These are phyloP conservation scores for Ananas comosus DNA, from an alignment of 176 grass and related monocot species.

Conservation along the genomic window DNA sequence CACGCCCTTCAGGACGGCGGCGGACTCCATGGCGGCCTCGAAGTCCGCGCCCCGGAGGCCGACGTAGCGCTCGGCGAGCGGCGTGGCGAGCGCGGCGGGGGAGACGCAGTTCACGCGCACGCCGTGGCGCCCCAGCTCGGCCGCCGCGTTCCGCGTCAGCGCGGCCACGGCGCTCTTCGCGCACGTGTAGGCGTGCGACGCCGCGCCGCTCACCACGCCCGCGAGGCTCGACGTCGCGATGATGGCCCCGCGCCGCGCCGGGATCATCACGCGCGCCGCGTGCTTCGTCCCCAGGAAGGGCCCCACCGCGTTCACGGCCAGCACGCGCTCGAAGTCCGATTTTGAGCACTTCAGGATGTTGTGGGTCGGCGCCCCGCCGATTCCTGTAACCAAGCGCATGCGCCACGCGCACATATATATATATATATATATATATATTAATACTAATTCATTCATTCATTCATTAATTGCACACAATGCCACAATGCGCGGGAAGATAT, in stretches of 20 bases:
- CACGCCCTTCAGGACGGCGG: conserved; percentile 18
- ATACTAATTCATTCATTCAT: no score
- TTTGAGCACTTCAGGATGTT: conserved; percentile 12
- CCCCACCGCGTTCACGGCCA: conserved; percentile 13
- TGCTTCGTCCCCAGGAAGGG: conserved; percentile 23
- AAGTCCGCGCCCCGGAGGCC: conserved; percentile 1
- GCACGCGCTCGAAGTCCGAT: conserved; percentile 17
- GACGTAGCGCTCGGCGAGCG: not conserved
- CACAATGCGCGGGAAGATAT: no score
- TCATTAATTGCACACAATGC: no score
- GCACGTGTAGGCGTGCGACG: conserved; percentile 22
- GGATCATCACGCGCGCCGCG: conserved; percentile 20
- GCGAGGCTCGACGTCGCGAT: conserved; percentile 18
- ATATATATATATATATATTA: no score
- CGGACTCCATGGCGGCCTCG: not conserved
- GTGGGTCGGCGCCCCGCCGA: conserved; percentile 7
- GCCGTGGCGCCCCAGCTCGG: conserved; percentile 19
- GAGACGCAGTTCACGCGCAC: conserved; percentile 30
- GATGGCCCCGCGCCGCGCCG: conserved; percentile 15
- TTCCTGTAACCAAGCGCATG: not conserved
- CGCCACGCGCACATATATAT: no score
- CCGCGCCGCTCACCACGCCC: not conserved
- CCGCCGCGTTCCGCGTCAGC: conserved; percentile 25
- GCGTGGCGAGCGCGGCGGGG: conserved; percentile 11
- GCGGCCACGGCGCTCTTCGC: conserved; percentile 28